Evolutionary conservation across 768 basidiomycete genomes (phyloP).

Genomic region (Mycena rebaudengoi): DNA sequence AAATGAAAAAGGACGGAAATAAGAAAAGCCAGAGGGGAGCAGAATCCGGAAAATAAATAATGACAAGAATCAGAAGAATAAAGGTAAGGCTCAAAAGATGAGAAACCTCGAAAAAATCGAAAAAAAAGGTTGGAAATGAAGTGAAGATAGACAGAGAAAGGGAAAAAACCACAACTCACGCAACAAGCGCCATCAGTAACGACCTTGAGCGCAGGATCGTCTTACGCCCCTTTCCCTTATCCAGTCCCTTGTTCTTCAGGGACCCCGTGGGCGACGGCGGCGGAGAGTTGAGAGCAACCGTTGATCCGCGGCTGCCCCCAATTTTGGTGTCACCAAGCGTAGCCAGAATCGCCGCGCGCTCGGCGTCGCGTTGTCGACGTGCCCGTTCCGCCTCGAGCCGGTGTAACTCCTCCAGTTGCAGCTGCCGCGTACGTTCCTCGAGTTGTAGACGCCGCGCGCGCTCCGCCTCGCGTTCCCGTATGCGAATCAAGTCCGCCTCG

Average conservation of each 20-base stretch:
- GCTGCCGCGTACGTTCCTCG: no score
- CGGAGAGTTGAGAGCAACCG: slow-evolving; percentile 25
- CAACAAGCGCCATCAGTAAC: slow-evolving; percentile 72
- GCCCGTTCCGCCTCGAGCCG: slow-evolving; percentile 28
- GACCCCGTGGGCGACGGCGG: slow-evolving; percentile 12
- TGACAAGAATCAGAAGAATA: slow-evolving; percentile 11
- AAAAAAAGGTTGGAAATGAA: neutral
- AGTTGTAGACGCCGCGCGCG: no score
- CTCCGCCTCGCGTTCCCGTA: no score
- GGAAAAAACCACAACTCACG: slow-evolving; percentile 52
- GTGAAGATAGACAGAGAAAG: neutral
- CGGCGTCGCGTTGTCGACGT: no score
- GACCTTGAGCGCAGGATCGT: slow-evolving; percentile 49
- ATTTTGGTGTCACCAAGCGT: no score
- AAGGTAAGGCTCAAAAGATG: slow-evolving; percentile 17
- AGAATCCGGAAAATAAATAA: neutral
- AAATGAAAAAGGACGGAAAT: no score
- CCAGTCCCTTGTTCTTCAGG: no score
- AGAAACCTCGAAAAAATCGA: slow-evolving; percentile 8
- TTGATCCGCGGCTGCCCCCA: no score
- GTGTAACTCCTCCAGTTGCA: no score
- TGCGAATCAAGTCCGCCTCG: no score
- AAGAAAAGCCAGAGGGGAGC: no score
- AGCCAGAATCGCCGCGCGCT: no score
- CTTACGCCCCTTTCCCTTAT: slow-evolving; percentile 17